A percentile compares a stretch with the other conserved stretches of the same genome.
These are phyloP conservation scores for Phytopythium mirpurense DNA, from an alignment of 352 stramenopile species.

Conservation along the genomic window DNA sequence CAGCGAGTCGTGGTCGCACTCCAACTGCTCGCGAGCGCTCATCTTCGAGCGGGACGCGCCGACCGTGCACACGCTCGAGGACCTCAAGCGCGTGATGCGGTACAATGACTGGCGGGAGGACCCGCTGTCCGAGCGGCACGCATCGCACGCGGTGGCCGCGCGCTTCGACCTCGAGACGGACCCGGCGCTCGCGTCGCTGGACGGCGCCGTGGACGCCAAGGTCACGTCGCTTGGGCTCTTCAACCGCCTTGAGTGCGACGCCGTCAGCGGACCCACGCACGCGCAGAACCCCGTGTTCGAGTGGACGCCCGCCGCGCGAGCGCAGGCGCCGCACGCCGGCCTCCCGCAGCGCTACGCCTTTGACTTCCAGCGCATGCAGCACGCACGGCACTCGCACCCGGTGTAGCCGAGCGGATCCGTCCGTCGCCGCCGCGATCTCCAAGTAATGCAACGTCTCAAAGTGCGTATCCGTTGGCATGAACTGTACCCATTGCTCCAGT, in stretches of 20 bases:
- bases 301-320: constrained; percentile 33
- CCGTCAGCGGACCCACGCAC: constrained; percentile 54
- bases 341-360: constrained; percentile 41
- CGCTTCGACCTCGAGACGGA: constrained; percentile 60
- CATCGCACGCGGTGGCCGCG: constrained; percentile 48
- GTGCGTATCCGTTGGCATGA: too few species aligned
- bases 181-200: constrained; percentile 24
- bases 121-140: constrained; percentile 35
- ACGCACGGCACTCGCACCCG: constrained; percentile 2
- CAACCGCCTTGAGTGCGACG: constrained; percentile 37
- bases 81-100: constrained; percentile 62
- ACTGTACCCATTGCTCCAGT: too few species aligned
- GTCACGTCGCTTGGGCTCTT: constrained; percentile 38
- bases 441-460: too few species aligned
- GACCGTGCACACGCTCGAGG: constrained; percentile 30
- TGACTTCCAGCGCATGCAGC: constrained; percentile 32
- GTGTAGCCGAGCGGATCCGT: too few species aligned
- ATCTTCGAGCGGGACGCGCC: constrained; percentile 56
- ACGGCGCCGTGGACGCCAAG: constrained; percentile 74
- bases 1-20: constrained; percentile 34
- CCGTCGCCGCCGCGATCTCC: not conserved
- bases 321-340: constrained; percentile 17
- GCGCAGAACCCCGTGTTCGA: constrained; percentile 51
- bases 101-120: constrained; percentile 60
- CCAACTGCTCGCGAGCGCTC: constrained; percentile 36